Evolutionary conservation across 2,329 filamentous ascomycete species (phyloP).

Genomic region (Aureobasidium sp.): DNA sequence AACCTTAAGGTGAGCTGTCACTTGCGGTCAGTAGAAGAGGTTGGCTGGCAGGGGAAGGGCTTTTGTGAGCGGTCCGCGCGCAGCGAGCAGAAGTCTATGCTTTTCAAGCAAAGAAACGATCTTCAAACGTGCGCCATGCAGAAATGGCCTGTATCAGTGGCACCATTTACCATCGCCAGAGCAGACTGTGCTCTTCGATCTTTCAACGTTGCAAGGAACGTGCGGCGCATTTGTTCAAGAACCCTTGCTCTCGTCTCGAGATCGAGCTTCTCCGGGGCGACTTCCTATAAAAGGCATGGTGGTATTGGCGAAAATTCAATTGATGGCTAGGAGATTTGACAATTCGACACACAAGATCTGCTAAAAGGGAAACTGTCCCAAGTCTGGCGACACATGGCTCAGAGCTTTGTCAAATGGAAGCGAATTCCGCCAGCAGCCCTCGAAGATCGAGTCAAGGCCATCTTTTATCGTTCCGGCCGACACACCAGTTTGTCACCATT

Average conservation of each 20-base stretch:
- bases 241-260: conserved; percentile 2
- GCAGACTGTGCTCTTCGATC: neutral
- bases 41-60: neutral
- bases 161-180: conserved; percentile 4
- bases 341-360: neutral
- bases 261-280: neutral
- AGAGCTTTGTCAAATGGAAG: neutral
- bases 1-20: neutral
- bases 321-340: too few species aligned
- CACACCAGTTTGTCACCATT: neutral
- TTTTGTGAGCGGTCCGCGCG: conserved; percentile 2
- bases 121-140: conserved; percentile 9
- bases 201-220: neutral
- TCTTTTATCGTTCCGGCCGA: neutral
- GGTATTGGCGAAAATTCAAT: neutral
- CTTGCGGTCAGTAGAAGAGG: neutral
- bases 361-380: neutral
- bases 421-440: neutral
- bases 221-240: neutral
- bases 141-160: conserved; percentile 3
- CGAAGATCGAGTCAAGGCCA: neutral
- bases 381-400: neutral
- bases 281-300: neutral
- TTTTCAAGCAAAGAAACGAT: conserved; percentile 8
- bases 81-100: conserved; percentile 8